phyloP scores from a whole-genome alignment of 352 stramenopile species.

The Pythium sp. region DNA sequence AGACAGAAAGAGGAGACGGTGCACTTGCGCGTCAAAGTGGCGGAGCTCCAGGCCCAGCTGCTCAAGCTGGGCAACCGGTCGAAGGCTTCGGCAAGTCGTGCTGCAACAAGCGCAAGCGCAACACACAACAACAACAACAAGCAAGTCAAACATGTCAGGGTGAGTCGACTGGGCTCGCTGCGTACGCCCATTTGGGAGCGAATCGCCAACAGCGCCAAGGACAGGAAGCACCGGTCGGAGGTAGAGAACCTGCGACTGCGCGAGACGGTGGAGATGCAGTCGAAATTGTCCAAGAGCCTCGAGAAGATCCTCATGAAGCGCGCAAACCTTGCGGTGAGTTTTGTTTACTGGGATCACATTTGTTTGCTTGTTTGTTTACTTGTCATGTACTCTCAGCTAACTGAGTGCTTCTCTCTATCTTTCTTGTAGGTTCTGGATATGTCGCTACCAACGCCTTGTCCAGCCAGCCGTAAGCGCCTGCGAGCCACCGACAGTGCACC shows the following conservation, averaged over 20 bases:
- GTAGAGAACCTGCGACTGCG: conserved; percentile 59
- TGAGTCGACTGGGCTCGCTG: neutral
- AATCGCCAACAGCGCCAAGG: conserved; percentile 53
- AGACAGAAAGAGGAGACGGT: conserved; percentile 48
- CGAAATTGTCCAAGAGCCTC: conserved; percentile 46
- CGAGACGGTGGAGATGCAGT: conserved; percentile 38
- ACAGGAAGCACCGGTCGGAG: conserved; percentile 52
- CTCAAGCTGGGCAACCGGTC: neutral
- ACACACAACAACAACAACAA: neutral
- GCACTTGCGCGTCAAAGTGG: conserved; percentile 35
- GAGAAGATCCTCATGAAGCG: conserved; percentile 44
- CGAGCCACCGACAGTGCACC: neutral
- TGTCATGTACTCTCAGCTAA: neutral
- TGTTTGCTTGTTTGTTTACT: neutral
- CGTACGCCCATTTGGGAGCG: conserved; percentile 36
- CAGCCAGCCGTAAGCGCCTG: neutral
- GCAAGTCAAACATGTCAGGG: neutral
- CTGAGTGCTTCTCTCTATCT: neutral
- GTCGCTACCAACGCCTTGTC: neutral
- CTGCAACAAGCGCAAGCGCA: neutral
- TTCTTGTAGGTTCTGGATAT: neutral
- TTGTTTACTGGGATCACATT: too few species aligned
- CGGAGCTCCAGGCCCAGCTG: conserved; percentile 41
- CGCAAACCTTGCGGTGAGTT: conserved; percentile 26
- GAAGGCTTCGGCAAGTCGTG: neutral